Evolutionary conservation across 192 early-diverging fungal species (phyloP).

Genomic region (Coemansia sp.): DNA sequence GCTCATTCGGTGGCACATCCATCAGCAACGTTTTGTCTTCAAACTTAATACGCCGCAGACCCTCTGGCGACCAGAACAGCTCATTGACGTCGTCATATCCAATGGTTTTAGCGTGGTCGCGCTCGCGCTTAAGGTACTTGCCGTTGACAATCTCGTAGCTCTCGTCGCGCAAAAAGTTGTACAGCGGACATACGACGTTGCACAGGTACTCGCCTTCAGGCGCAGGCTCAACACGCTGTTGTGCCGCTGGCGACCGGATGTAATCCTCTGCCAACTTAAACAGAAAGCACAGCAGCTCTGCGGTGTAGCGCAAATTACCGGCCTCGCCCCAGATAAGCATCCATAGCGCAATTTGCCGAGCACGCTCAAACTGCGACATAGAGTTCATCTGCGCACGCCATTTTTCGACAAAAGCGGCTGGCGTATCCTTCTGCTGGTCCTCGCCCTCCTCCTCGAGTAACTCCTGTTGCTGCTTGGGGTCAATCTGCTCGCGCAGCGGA

Average conservation of each 20-base stretch:
- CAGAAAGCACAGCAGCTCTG: conserved; percentile 76
- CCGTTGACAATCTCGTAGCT: conserved; percentile 68
- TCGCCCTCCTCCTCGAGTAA: conserved; percentile 46
- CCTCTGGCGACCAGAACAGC: conserved; percentile 73
- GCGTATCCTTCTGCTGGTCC: conserved; percentile 45
- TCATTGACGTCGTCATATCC: conserved; percentile 87
- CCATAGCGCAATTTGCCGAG: conserved; percentile 72
- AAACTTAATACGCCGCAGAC: conserved; percentile 58
- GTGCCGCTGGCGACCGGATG: conserved; percentile 56
- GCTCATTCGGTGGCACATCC: conserved; percentile 59
- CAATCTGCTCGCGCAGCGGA: conserved; percentile 51
- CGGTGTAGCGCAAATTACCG: conserved; percentile 67
- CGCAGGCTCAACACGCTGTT: conserved; percentile 55
- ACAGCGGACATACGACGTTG: conserved; percentile 68
- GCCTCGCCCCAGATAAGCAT: conserved; percentile 81
- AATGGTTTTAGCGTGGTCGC: conserved; percentile 71
- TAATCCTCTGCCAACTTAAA: conserved; percentile 68
- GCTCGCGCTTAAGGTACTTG: conserved; percentile 71
- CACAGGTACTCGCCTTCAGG: conserved; percentile 70
- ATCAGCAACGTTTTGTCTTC: conserved; percentile 64
- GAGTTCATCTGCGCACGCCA: conserved; percentile 72
- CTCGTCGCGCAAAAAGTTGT: conserved; percentile 73
- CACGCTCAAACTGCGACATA: conserved; percentile 68
- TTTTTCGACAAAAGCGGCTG: conserved; percentile 57
- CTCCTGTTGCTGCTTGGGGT: conserved; percentile 54